Conservation (phyloP, 139 green algal genomes). For the Yamagishiella unicocca region DNA sequence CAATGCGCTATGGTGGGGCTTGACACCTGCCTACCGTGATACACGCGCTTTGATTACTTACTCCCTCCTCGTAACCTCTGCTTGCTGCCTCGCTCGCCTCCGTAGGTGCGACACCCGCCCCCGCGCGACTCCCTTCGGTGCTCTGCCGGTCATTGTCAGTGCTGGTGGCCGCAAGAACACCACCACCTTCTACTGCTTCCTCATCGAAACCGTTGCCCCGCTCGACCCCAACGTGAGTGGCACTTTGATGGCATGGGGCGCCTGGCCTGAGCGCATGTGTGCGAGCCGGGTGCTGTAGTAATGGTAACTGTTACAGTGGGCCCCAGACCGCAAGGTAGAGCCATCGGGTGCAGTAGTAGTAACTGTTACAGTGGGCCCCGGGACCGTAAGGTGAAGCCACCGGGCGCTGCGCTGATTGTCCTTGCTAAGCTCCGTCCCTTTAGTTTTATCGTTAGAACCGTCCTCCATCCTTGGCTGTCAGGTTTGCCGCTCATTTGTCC, state of each 20-base stretch:
- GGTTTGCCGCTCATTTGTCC: too few species aligned
- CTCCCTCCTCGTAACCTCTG: too few species aligned
- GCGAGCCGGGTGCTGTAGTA: not conserved
- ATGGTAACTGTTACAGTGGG: not conserved
- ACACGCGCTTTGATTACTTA: too few species aligned
- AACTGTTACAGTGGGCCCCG: not conserved
- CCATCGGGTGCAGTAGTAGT: not conserved
- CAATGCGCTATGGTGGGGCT: too few species aligned
- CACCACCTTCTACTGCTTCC: constrained; percentile 18
- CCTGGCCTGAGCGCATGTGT: too few species aligned
- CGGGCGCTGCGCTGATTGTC: not conserved
- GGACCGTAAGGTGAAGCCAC: not conserved
- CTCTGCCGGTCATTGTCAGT: not conserved
- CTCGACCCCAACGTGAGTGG: not conserved
- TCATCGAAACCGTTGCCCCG: not conserved
- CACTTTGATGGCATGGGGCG: too few species aligned
- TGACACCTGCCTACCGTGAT: too few species aligned
- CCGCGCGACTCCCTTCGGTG: not conserved
- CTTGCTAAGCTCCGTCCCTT: not conserved
- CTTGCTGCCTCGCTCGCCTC: not conserved
- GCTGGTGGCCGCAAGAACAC: not conserved
- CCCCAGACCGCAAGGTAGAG: not conserved
- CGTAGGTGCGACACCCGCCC: not conserved
- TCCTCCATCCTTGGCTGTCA: not conserved
- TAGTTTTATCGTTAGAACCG: not conserved